These are phyloP conservation scores for Tubosaeta brunneosetosa DNA, from an alignment of 768 basidiomycete species.

Conservation along the genomic window DNA sequence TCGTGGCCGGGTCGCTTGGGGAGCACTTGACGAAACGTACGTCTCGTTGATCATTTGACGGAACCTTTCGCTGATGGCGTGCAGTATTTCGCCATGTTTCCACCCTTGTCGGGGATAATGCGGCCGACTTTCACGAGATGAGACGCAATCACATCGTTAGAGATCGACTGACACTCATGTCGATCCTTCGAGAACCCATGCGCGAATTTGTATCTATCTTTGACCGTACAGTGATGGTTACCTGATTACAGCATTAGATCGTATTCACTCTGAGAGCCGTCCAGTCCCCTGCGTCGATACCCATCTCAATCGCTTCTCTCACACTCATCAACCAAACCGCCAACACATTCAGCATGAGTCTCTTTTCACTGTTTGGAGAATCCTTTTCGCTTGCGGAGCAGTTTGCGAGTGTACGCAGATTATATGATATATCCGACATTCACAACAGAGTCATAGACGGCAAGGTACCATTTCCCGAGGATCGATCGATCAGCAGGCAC, in stretches of 20 bases:
- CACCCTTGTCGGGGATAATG: constrained; percentile 35
- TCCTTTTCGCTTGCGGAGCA: constrained; percentile 54
- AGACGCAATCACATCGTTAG: constrained; percentile 28
- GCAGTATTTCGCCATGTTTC: constrained; percentile 31
- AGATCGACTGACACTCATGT: constrained; percentile 28
- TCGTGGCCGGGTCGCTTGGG: constrained; percentile 62
- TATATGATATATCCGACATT: constrained; percentile 62
- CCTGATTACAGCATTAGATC: constrained; percentile 35
- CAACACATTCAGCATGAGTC: constrained; percentile 42
- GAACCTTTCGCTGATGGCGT: background rate
- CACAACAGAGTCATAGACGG: constrained; percentile 60
- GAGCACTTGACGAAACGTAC: constrained; percentile 50
- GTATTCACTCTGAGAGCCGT: constrained; percentile 62
- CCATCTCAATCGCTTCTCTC: constrained; percentile 60
- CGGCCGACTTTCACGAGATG: constrained; percentile 33
- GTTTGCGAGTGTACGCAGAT: constrained; percentile 48
- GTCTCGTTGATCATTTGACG: constrained; percentile 10
- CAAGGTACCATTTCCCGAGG: constrained; percentile 43
- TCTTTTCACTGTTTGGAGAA: constrained; percentile 51
- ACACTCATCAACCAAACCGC: constrained; percentile 55
- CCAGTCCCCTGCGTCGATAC: constrained; percentile 57
- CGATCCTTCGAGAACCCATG: constrained; percentile 50
- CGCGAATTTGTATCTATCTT: constrained; percentile 35
- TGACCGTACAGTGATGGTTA: background rate
- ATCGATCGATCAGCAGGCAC: constrained; percentile 30